Conservation (phyloP, 192 early-diverging fungal species). For the Pilaira anomala region DNA sequence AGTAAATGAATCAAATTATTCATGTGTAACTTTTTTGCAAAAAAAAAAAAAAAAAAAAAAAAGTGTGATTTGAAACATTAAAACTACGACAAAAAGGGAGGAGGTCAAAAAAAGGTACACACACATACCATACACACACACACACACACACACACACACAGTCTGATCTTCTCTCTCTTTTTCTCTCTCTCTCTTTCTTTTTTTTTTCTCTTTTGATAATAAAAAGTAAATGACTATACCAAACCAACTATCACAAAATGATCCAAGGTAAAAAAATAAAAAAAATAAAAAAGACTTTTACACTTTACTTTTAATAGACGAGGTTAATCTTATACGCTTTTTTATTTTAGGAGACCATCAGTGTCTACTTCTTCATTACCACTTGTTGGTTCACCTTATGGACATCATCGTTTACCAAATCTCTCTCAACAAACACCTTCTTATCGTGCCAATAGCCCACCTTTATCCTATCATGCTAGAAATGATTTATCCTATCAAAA, state of each 20-base stretch:
- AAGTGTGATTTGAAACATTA: too few relatives aligned
- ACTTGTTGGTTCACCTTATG: constrained; percentile 6
- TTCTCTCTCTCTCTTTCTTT: too few relatives aligned
- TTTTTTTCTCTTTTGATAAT: neutral
- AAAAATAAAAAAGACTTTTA: too few relatives aligned
- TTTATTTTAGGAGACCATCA: neutral
- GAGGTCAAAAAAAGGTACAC: too few relatives aligned
- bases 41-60: too few relatives aligned
- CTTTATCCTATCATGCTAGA: neutral
- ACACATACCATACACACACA: too few relatives aligned
- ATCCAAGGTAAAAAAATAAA: constrained; percentile 1
- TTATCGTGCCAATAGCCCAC: neutral
- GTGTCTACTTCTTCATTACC: neutral
- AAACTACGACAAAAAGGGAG: too few relatives aligned
- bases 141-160: constrained; percentile 6
- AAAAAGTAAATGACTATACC: constrained; percentile 6
- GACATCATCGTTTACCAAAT: constrained; percentile 6
- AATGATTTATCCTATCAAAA: neutral
- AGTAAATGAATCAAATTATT: too few relatives aligned
- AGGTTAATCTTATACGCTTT: too few relatives aligned
- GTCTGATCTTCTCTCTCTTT: too few relatives aligned
- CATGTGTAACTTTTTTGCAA: too few relatives aligned
- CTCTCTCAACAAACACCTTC: neutral
- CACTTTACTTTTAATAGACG: too few relatives aligned
- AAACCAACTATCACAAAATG: constrained; percentile 2